Evolutionary conservation across 2,329 filamentous ascomycete species (phyloP), one percentile per base, ranked within the genome.

Genomic region (Ophiostoma fasciatum): DNA sequence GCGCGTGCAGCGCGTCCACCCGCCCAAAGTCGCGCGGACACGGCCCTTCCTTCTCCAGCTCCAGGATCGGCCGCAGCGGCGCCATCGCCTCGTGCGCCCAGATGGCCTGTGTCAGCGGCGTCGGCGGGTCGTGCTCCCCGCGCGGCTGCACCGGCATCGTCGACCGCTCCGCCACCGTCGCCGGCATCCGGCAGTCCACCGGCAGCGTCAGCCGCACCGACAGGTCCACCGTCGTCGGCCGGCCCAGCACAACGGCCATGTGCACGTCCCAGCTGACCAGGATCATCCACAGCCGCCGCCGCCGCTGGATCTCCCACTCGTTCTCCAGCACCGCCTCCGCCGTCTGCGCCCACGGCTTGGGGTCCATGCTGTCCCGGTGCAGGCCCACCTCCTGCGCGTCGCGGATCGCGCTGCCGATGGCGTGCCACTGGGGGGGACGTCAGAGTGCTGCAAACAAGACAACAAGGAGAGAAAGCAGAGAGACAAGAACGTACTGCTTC

Each of bases 301-400:
- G 58, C 26, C 64, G 57, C 48, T 77, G 64, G 18, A 73, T 62
- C 31, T 62, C 53, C 73, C 73, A 77, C 44, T 73, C 60, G 40
- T 68, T 71, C 40, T 70, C 63, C 13, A 74, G 52, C 3, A 65
- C 53, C 22, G 62, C 61, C 40, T 69, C 67, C 5, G 61, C 50
- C 27, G 59, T 62, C 27, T 60, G 52, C 25, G 62, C 53, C 12
- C 51, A 54, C 3, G 66, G 63, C 33, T 62, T 61, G 0, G 67
- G 67, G 42, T 73, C 68, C 20, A 64, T 52, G 25, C 55, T 59
- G 42, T 70, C 64, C 11, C 64, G 60, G 44, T 78, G 66, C 46
- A 78, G 55, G 11, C 71, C 73, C 28, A 77, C 63, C 45, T 76
- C 72, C 48, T 77, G 72, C 0, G 70, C 73, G 48, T 77, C 71